phyloP scores from a whole-genome alignment of 2,329 filamentous ascomycete species.

The Gaeumannomyces tritici region DNA sequence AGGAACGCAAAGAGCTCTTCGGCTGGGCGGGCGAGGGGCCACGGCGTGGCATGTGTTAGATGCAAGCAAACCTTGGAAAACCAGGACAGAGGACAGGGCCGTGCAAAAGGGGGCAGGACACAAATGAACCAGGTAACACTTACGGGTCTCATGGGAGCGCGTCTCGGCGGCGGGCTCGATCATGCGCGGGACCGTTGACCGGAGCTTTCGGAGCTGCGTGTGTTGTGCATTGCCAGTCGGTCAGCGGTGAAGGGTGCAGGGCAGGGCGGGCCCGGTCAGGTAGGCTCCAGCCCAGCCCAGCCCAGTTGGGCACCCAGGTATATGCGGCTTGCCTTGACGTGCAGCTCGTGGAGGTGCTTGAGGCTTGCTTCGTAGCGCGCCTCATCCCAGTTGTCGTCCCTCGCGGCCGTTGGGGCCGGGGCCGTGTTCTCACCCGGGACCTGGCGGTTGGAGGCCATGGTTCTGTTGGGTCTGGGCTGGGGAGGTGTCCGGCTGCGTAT shows the following conservation, averaged over 20 bases:
- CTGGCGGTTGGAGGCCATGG: slow-evolving; percentile 8
- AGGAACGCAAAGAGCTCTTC: slow-evolving; percentile 33
- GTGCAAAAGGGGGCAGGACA: no score
- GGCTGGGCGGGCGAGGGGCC: no score
- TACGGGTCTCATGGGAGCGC: slow-evolving; percentile 18
- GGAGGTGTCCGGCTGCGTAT: not conserved
- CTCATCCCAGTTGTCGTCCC: slow-evolving; percentile 32
- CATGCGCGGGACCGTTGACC: slow-evolving; percentile 39
- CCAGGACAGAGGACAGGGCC: not conserved
- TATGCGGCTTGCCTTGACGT: slow-evolving; percentile 37
- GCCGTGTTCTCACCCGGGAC: not conserved
- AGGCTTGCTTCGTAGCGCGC: slow-evolving; percentile 38
- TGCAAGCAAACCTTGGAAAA: not conserved
- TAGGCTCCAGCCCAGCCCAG: not conserved
- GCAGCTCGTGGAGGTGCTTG: slow-evolving; percentile 41
- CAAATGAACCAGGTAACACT: slow-evolving; percentile 11
- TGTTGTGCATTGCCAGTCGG: not conserved
- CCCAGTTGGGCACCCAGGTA: not conserved
- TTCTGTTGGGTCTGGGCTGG: not conserved
- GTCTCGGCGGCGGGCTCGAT: slow-evolving; percentile 27
- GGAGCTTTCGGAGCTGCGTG: slow-evolving; percentile 33
- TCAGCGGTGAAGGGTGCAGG: not conserved
- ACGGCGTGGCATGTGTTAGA: slow-evolving; percentile 8
- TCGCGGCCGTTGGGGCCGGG: slow-evolving; percentile 3
- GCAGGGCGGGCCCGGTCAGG: not conserved